Evolutionary conservation across 148 eudicot species (phyloP).

Genomic region (Camellia granthamiana): DNA sequence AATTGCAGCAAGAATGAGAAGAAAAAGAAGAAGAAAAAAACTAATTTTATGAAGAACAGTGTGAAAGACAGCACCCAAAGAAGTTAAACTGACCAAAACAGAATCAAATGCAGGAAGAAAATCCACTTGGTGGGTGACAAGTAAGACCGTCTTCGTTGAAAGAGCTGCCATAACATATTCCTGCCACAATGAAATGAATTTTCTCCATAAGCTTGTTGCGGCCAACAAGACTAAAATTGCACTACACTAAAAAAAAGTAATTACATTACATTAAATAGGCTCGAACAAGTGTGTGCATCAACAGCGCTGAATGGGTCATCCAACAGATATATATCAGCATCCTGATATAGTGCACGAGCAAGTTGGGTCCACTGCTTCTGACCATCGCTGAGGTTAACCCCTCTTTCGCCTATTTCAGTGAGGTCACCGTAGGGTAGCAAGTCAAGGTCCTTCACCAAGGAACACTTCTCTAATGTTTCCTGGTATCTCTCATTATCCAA

Average conservation of each 20-base stretch:
- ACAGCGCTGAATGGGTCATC: conserved; percentile 98
- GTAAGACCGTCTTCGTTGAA: conserved; percentile 70
- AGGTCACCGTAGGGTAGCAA: conserved; percentile 72
- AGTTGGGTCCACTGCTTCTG: conserved; percentile 91
- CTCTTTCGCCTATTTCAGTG: conserved; percentile 96
- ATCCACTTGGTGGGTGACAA: conserved; percentile 97
- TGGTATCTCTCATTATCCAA: conserved; percentile 59
- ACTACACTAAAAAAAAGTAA: background rate
- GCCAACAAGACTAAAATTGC: background rate
- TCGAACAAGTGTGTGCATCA: conserved; percentile 90
- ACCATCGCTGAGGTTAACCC: conserved; percentile 93
- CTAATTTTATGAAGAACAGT: too few species aligned
- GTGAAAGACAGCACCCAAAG: background rate
- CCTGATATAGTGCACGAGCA: conserved; percentile 83
- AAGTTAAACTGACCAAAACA: conserved; percentile 62
- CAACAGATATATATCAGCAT: conserved; percentile 84
- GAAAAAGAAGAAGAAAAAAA: too few species aligned
- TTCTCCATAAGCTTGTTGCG: background rate
- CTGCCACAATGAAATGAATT: conserved; percentile 31
- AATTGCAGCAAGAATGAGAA: background rate
- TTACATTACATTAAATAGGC: conserved; percentile 63
- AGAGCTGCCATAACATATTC: conserved; percentile 87
- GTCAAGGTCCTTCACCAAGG: conserved; percentile 76
- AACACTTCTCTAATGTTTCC: conserved; percentile 64
- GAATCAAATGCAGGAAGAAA: conserved; percentile 83